Conservation (phyloP, 306 rosid species). For the Casuarina cunninghamiana region DNA sequence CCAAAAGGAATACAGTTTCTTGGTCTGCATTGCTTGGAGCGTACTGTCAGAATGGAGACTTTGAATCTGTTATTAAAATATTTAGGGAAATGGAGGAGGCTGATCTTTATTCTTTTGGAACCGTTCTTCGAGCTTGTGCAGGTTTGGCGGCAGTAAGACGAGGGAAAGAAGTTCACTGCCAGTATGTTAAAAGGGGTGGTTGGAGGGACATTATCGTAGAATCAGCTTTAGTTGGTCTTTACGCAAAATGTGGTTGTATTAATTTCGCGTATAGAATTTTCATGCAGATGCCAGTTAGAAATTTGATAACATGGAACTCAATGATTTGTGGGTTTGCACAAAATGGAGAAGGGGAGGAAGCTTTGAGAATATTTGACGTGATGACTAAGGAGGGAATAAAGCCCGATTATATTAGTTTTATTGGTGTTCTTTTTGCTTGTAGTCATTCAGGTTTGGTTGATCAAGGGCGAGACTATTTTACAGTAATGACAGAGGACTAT, state of each 20-base stretch:
- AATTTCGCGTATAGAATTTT: slow-evolving; percentile 59
- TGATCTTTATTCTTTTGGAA: slow-evolving; percentile 69
- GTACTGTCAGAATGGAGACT: slow-evolving; percentile 71
- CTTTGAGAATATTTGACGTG: slow-evolving; percentile 49
- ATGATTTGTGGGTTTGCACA: slow-evolving; percentile 88
- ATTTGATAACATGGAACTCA: slow-evolving; percentile 85
- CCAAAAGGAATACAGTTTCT: slow-evolving; percentile 61
- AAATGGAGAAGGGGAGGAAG: slow-evolving; percentile 74
- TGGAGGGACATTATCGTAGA: slow-evolving; percentile 79
- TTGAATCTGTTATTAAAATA: slow-evolving; percentile 54
- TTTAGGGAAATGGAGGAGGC: slow-evolving; percentile 58
- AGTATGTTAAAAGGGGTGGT: slow-evolving; percentile 71
- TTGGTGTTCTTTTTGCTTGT: slow-evolving; percentile 82
- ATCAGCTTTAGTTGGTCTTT: slow-evolving; percentile 83
- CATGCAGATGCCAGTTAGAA: slow-evolving; percentile 51
- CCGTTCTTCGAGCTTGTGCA: slow-evolving; percentile 75
- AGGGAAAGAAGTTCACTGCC: slow-evolving; percentile 92
- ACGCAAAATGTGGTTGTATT: slow-evolving; percentile 82
- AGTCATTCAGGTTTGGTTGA: slow-evolving; percentile 87
- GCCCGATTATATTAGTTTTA: slow-evolving; percentile 76
- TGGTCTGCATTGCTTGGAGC: slow-evolving; percentile 79
- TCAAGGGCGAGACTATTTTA: slow-evolving; percentile 62
- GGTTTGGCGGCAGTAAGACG: slow-evolving; percentile 68
- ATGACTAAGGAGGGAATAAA: slow-evolving; percentile 62
- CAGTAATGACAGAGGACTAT: slow-evolving; percentile 52